Evolutionary conservation across 306 rosid genomes (phyloP).

Genomic region (Sicyos baderoa): DNA sequence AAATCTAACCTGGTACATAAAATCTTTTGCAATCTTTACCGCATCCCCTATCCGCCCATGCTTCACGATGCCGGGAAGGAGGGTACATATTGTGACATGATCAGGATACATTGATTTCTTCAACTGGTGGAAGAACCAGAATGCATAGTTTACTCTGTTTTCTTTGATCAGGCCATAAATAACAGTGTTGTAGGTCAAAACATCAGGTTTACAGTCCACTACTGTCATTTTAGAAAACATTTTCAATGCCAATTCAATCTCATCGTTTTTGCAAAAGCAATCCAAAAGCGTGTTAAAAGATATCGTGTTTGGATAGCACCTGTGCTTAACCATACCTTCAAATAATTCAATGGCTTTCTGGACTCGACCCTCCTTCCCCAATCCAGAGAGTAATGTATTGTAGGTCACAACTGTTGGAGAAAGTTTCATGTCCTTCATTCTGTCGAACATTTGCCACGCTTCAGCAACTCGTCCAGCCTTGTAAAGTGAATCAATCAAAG

Average conservation of each 20-base stretch:
- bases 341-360: constrained; percentile 51
- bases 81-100: constrained; percentile 70
- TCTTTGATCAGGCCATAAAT: constrained; percentile 70
- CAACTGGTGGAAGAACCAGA: constrained; percentile 95
- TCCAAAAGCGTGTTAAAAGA: constrained; percentile 74
- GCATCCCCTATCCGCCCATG: constrained; percentile 56
- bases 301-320: constrained; percentile 73
- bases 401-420: constrained; percentile 83
- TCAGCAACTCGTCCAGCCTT: constrained; percentile 71
- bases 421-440: constrained; percentile 76
- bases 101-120: constrained; percentile 78
- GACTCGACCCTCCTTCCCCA: constrained; percentile 74
- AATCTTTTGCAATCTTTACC: constrained; percentile 43
- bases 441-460: constrained; percentile 79
- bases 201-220: constrained; percentile 70
- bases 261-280: constrained; percentile 83
- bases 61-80: constrained; percentile 72
- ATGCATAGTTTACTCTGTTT: constrained; percentile 52
- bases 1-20: constrained; percentile 34
- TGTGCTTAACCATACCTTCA: constrained; percentile 54
- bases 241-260: constrained; percentile 65
- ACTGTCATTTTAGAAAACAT: constrained; percentile 54
- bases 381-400: constrained; percentile 74
- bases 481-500: constrained; percentile 80
- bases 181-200: constrained; percentile 72